Evolutionary conservation across 148 eudicot species (phyloP).

Genomic region (Cornus suecica): DNA sequence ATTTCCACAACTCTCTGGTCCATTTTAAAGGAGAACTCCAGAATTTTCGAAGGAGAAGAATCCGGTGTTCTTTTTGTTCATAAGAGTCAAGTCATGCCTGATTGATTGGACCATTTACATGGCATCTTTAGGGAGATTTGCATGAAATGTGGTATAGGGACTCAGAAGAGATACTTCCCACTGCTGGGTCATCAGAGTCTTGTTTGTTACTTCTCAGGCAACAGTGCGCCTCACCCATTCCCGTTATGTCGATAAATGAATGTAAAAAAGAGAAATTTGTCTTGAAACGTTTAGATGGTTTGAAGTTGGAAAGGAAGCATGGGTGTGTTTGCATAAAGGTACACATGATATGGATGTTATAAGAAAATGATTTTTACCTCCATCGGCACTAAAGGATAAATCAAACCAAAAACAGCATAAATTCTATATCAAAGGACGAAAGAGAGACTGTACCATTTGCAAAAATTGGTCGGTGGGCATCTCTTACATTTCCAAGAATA

Average conservation of each 20-base stretch:
- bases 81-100: not conserved
- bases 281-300: not conserved
- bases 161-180: no score
- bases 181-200: no score
- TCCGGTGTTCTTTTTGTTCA: not conserved
- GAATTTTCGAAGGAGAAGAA: not conserved
- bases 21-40: not conserved
- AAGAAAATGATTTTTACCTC: not conserved
- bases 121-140: not conserved
- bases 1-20: not conserved
- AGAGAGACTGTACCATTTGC: constrained; percentile 64
- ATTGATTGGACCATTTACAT: not conserved
- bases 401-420: not conserved
- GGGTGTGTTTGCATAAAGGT: not conserved
- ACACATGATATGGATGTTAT: not conserved
- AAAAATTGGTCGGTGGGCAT: constrained; percentile 72
- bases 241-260: no score
- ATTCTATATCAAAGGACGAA: not conserved
- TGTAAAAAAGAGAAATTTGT: no score
- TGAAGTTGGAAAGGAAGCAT: not conserved
- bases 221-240: no score
- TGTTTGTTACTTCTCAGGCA: no score
- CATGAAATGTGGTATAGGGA: not conserved
- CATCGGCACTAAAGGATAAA: not conserved
- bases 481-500: constrained; percentile 88